phyloP scores from a whole-genome alignment of 2,329 filamentous ascomycete species.

The Xylariaceae sp. region DNA sequence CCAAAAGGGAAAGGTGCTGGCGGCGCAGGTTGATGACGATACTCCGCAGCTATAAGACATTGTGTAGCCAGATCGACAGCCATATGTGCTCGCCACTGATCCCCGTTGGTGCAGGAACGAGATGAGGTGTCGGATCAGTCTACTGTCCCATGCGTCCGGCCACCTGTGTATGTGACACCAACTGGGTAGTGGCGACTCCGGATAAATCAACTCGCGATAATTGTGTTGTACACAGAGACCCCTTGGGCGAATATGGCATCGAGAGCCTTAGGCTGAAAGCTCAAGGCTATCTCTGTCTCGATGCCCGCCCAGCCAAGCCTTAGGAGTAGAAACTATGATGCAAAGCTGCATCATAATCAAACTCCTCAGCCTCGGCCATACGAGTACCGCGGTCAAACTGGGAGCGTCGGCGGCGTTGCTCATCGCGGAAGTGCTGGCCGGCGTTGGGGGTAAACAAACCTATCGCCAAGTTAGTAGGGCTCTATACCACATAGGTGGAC shows the following conservation, averaged over 20 bases:
- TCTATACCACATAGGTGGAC: not conserved
- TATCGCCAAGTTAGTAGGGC: constrained; percentile 30
- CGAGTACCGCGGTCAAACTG: constrained; percentile 78
- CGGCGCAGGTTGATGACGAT: not conserved
- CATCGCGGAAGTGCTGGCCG: constrained; percentile 65
- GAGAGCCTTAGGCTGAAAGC: constrained; percentile 4
- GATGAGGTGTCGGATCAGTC: too few species aligned
- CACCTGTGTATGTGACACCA: too few species aligned
- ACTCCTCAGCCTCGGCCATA: constrained; percentile 62
- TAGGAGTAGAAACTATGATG: constrained; percentile 34
- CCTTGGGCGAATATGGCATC: constrained; percentile 3
- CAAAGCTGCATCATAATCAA: constrained; percentile 43
- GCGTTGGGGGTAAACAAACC: constrained; percentile 77
- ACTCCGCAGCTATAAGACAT: not conserved
- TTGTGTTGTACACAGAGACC: constrained; percentile 7
- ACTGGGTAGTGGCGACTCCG: not conserved
- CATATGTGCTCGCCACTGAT: not conserved
- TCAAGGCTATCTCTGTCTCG: constrained; percentile 11
- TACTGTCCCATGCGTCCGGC: too few species aligned
- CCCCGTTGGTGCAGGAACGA: too few species aligned
- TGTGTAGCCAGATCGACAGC: not conserved
- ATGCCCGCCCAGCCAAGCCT: constrained; percentile 16
- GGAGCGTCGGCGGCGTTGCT: constrained; percentile 70
- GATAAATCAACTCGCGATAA: not conserved
- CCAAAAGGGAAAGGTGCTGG: not conserved